Conservation (phyloP, 139 green algal species). For the Coelastrella sp. region DNA sequence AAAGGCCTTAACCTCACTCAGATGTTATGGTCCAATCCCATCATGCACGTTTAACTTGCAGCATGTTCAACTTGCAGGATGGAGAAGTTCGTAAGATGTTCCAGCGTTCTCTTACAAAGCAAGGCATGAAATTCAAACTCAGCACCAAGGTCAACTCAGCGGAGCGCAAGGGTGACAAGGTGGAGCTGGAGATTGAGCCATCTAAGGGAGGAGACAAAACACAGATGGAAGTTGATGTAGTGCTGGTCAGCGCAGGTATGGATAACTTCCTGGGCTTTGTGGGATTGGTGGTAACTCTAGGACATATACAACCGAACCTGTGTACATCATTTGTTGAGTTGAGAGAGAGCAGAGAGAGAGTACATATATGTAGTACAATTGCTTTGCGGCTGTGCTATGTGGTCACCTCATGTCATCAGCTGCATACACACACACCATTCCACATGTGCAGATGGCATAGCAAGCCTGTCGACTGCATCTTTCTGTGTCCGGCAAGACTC, state of each 20-base stretch:
- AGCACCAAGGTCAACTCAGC: conserved; percentile 85
- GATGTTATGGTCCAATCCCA: not conserved
- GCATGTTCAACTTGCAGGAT: conserved; percentile 70
- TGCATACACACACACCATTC: no score
- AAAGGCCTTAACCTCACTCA: not conserved
- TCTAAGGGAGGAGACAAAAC: conserved; percentile 81
- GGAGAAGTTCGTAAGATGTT: conserved; percentile 90
- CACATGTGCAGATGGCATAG: no score
- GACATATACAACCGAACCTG: no score
- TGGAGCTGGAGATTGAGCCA: conserved; percentile 75
- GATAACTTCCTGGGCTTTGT: no score
- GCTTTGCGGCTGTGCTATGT: no score
- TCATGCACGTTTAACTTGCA: not conserved
- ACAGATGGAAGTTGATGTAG: conserved; percentile 88
- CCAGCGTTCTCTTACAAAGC: conserved; percentile 94
- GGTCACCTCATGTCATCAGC: no score
- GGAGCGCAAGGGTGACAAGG: conserved; percentile 64
- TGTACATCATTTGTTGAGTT: no score
- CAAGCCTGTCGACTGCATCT: no score
- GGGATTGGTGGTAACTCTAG: no score
- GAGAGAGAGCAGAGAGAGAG: no score
- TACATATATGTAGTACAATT: no score
- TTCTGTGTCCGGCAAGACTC: no score
- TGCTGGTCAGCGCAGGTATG: conserved; percentile 96
- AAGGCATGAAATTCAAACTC: conserved; percentile 99